phyloP scores from a whole-genome alignment of 768 basidiomycete species.

The Butyriboletus loyo region DNA sequence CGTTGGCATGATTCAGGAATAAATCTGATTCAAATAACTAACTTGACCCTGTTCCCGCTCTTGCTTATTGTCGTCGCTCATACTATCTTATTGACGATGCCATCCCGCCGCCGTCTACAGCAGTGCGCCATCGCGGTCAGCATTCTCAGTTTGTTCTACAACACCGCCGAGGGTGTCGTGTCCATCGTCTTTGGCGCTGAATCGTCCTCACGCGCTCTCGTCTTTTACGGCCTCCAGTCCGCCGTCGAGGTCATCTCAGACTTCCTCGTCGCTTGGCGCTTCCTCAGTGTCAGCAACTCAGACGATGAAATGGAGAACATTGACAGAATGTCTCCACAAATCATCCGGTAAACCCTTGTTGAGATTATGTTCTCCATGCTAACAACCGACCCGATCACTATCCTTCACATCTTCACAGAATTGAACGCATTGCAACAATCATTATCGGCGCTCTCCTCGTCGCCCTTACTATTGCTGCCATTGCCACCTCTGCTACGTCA shows the following conservation, averaged over 20 bases:
- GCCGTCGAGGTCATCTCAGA: constrained; percentile 46
- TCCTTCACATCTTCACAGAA: constrained; percentile 16
- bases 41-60: background rate
- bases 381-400: background rate
- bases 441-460: constrained; percentile 38
- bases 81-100: constrained; percentile 11
- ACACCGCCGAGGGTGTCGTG: constrained; percentile 39
- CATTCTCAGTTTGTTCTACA: constrained; percentile 39
- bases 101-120: constrained; percentile 16
- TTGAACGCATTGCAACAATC: constrained; percentile 37
- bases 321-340: background rate
- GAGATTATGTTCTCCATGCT: background rate
- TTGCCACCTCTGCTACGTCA: constrained; percentile 33
- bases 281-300: constrained; percentile 31
- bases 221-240: constrained; percentile 50
- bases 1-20: background rate
- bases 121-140: constrained; percentile 43
- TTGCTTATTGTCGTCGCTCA: background rate
- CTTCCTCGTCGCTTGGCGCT: constrained; percentile 44
- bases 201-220: constrained; percentile 41
- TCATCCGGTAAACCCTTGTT: constrained; percentile 11
- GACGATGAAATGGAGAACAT: constrained; percentile 28
- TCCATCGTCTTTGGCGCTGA: constrained; percentile 46
- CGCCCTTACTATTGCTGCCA: constrained; percentile 37
- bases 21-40: background rate